A percentile compares a stretch with the other conserved stretches of the same genome.
Evolutionary conservation across 1,139 yeast genomes (phyloP).

Genomic region (Trichomonascaceae sp.): DNA sequence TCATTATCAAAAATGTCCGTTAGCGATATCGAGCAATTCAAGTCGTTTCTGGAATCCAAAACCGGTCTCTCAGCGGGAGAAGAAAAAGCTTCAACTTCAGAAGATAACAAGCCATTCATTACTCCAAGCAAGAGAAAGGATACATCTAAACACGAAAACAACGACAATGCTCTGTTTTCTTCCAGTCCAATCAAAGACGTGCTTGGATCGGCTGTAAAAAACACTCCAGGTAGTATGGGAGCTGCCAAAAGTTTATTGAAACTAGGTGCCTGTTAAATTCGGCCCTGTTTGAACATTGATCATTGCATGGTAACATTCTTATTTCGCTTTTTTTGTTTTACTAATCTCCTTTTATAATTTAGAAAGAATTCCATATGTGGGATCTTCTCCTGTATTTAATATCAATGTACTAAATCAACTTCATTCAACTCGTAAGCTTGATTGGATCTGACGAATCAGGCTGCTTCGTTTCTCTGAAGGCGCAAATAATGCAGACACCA

Average conservation of each 20-base stretch:
- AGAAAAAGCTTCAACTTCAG: background rate
- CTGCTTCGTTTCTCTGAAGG: slow-evolving; percentile 61
- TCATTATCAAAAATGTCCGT: slow-evolving; percentile 31
- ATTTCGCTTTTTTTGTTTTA: slow-evolving; percentile 5
- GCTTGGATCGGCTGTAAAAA: slow-evolving; percentile 20
- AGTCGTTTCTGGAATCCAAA: slow-evolving; percentile 1
- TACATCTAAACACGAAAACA: background rate
- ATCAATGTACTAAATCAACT: background rate
- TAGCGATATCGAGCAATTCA: slow-evolving; percentile 12
- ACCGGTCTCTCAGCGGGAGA: slow-evolving; percentile 4
- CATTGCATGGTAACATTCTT: slow-evolving; percentile 2
- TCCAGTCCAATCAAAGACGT: slow-evolving; percentile 13
- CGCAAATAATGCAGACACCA: slow-evolving; percentile 61
- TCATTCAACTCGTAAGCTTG: background rate
- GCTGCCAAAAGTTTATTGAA: slow-evolving; percentile 44
- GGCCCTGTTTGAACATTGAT: background rate
- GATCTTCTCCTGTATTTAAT: slow-evolving; percentile 1
- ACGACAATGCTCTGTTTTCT: slow-evolving; percentile 1
- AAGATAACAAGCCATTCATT: slow-evolving; percentile 5
- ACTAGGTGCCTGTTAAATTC: slow-evolving; percentile 28
- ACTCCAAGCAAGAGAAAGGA: slow-evolving; percentile 5
- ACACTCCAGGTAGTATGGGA: slow-evolving; percentile 44
- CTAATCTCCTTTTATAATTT: background rate
- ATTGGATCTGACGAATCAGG: slow-evolving; percentile 53
- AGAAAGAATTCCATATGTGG: background rate